Conservation (phyloP, 192 early-diverging fungal species). For the Cladochytrium replicatum region DNA sequence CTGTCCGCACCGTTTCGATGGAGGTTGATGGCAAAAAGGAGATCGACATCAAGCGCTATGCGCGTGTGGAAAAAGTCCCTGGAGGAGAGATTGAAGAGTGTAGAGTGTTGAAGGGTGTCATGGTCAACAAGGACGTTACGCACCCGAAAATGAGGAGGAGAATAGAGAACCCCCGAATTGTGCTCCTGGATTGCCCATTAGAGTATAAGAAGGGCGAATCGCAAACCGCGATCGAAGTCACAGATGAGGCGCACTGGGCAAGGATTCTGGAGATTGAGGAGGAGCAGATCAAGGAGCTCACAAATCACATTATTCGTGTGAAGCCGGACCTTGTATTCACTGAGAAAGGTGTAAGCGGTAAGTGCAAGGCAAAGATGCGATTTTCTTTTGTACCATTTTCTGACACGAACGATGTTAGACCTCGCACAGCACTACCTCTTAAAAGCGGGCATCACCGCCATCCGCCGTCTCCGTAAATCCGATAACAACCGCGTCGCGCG, state of each 20-base stretch:
- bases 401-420: no score
- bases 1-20: constrained; percentile 81
- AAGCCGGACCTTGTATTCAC: constrained; percentile 98
- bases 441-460: constrained; percentile 95
- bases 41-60: constrained; percentile 98
- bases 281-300: constrained; percentile 95
- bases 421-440: constrained; percentile 97
- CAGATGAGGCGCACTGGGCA: constrained; percentile 93
- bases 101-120: constrained; percentile 89
- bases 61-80: constrained; percentile 95
- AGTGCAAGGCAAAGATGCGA: constrained; percentile 4
- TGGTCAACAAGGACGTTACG: constrained; percentile 99
- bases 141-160: constrained; percentile 90
- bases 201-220: constrained; percentile 99
- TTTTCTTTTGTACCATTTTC: no score
- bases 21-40: constrained; percentile 69
- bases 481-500: constrained; percentile 99
- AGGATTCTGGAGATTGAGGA: constrained; percentile 97
- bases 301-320: constrained; percentile 88
- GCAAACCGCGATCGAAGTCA: constrained; percentile 97
- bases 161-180: constrained; percentile 93
- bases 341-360: constrained; percentile 95
- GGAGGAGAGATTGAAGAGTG: constrained; percentile 97
- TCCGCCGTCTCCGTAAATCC: constrained; percentile 94
- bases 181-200: constrained; percentile 95